Base-by-base conservation (phyloP, 176 grass and related monocot genomes). In the Cenchrus fungigraminus region DNA sequence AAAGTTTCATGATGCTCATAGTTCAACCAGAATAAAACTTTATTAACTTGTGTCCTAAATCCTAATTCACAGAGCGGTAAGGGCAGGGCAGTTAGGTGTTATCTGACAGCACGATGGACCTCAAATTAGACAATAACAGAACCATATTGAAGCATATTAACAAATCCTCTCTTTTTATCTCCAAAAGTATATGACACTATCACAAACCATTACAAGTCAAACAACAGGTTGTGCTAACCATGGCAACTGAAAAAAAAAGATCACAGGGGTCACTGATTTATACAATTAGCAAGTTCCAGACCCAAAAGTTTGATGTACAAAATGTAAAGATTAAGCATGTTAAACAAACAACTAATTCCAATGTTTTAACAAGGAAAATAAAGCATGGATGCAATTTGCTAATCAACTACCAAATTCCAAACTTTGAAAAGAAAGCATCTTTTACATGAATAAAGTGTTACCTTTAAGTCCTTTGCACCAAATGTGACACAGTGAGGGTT, bases 401-500 rank as follows among this genome's bases (percentile, higher is more conserved):
- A 77, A 47, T 34, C 34, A 42, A 58, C 51, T 62, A 28, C 20
- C 1, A 68, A 57, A 75, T 40, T 57, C 8, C 51, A 20, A 19
- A 32, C 9, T 32, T 71, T 50, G 29, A 43, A 11, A 66, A 46
- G 34, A 51, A 75, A 32, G 59, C 22, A 28, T 25, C 25, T 25
- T 47, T 66, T 37, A 73, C 19, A 74, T 17, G 40, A 60, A 31
- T 16, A 3, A 28, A 71, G 6, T 19, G 42, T 89, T 91, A 98
- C 97, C 88, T 92, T 87, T 17, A 67, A 85, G 32, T 84, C 85
- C 49, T 86, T 87, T 44, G 87, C 68, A 50, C 97, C 93, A 84
- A 99, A 92, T 43, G 93, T 96, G 28, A 96, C 77, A 79, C 97
- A 99, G 73, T 99, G 97, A 65, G 97, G 97, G 77, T 99, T 99